Evolutionary conservation across 192 early-diverging fungal genomes (phyloP), one percentile per base, ranked within the genome.

Genomic region (Coemansia guatemalensis): DNA sequence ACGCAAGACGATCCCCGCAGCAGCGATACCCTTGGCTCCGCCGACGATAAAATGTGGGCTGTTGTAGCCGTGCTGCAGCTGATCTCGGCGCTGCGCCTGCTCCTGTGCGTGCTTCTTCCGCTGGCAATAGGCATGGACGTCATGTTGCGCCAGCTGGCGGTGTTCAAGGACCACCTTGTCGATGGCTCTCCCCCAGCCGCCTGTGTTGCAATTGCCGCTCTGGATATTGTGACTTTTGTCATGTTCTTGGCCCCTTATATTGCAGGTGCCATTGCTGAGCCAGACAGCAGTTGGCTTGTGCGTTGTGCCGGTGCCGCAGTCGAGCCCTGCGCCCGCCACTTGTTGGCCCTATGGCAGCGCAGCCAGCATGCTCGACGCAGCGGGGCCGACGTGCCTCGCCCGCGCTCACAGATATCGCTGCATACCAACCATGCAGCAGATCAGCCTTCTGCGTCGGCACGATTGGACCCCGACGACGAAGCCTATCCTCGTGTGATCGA

Each of bases 371-470:
- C 23, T 2, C 21, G 21, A 8, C 33, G 61, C 22, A 23, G 29
- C 27, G 20, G 26, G 21, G 39, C 33, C 24, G 54, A 18, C 4
- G 50, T 35, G 3, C 24, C 41, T 4, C 58, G 56, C 0, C 60
- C 62, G n/a, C 56, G 77, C 4, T 80, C 77, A 22, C 77, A 80
- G 41, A 80, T 80, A 20, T 80, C 77, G 3, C 77, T 80, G 11
- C 77, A 71, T 26, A 80, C 71, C 2, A 73, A 71, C 54, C 49
- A 68, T 22, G 58, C 39, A 1, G 52, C 11, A 8, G 61, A 64
- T 30, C 39, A 41, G 30, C 20, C 22, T 12, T n/a, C 30, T 33
- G 55, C 32, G 26, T 26, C 35, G 7, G 5, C 52, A 8, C n/a
- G n/a, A 24, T 41, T 20, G 3, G 66, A 17, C 0, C 14, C 39